Conservation (phyloP, 345 rosid genomes). For the Eucalyptus virginea region DNA sequence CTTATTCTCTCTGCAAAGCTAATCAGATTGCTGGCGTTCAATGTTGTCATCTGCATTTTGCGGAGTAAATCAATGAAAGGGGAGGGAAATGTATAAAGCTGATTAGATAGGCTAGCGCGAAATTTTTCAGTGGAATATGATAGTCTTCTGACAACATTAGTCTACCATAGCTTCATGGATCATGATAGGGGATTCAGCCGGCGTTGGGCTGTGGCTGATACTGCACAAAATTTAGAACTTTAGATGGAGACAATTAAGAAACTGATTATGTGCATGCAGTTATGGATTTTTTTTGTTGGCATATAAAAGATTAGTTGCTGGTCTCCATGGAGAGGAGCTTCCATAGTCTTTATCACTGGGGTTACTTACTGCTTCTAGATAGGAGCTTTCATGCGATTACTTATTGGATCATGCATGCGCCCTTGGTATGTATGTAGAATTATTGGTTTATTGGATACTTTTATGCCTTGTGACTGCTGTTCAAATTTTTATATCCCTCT, state of each 20-base stretch:
- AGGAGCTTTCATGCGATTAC: neutral
- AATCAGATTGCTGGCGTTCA: neutral
- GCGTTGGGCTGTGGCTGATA: neutral
- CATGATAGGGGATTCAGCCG: neutral
- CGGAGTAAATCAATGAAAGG: neutral
- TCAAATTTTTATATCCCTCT: neutral
- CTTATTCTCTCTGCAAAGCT: neutral
- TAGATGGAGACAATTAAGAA: neutral
- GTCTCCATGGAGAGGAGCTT: neutral
- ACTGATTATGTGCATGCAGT: neutral
- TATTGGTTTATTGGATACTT: neutral
- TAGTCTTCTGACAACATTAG: neutral
- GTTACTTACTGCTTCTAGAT: neutral
- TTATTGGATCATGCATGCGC: neutral
- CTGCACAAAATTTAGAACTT: neutral
- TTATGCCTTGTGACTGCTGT: neutral
- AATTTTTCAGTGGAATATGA: neutral
- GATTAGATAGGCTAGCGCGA: neutral
- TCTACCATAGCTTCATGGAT: neutral
- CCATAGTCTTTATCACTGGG: neutral
- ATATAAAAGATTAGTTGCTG: neutral
- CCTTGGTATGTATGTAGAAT: neutral
- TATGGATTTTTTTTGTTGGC: neutral
- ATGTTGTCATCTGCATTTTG: neutral
- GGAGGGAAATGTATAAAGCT: neutral